A percentile compares a stretch with the other conserved stretches of the same genome.
These are phyloP conservation scores for Mycena citricolor DNA, from an alignment of 1,284 basidiomycete species.

Conservation along the genomic window DNA sequence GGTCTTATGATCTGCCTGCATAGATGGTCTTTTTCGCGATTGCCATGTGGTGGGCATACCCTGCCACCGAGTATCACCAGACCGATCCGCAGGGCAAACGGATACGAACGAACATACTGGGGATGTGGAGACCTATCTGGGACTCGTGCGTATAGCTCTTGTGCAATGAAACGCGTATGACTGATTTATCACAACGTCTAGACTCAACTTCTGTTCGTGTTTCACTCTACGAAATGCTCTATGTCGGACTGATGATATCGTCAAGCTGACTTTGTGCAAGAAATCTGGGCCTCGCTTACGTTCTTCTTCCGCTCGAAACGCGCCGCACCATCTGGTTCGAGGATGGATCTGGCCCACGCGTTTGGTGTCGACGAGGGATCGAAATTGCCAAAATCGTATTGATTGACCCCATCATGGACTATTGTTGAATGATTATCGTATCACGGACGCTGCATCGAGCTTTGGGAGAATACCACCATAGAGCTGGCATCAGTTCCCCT, in stretches of 20 bases:
- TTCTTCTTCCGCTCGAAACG: constrained; percentile 62
- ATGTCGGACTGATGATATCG: constrained; percentile 4
- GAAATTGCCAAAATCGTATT: too few species aligned
- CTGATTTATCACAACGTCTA: constrained; percentile 27
- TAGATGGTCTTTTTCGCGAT: constrained; percentile 81
- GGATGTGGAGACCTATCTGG: constrained; percentile 66
- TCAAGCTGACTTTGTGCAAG: constrained; percentile 61
- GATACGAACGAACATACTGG: constrained; percentile 39
- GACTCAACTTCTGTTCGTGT: constrained; percentile 65
- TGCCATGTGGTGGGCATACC: constrained; percentile 83
- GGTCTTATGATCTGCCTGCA: background rate
- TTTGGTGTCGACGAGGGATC: constrained; percentile 56
- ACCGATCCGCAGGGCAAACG: constrained; percentile 50
- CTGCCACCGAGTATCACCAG: constrained; percentile 60
- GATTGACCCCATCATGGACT: too few species aligned
- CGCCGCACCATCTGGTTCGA: constrained; percentile 38
- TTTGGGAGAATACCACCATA: too few species aligned
- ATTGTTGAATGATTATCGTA: too few species aligned
- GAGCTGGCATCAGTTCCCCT: too few species aligned
- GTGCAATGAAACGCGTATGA: constrained; percentile 2
- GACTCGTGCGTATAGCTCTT: constrained; percentile 53
- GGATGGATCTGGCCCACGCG: constrained; percentile 48
- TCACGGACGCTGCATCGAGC: too few species aligned
- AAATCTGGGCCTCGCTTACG: constrained; percentile 61
- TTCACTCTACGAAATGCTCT: constrained; percentile 13